Conservation (phyloP, 1,284 basidiomycete species). For the Fistulinella staudtii region DNA sequence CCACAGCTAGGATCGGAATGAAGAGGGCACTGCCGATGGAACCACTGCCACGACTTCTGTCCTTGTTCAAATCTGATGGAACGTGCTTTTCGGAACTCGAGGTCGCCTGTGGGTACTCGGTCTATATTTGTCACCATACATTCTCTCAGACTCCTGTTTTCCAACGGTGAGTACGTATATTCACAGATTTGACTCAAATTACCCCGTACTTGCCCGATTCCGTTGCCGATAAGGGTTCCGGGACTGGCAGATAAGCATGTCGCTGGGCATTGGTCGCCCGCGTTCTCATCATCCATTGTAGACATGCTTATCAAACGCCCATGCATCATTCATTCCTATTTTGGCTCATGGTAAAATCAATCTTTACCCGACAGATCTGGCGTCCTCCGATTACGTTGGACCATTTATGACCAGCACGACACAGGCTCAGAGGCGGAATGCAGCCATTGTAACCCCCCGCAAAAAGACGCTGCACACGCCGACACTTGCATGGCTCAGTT, state of each 20-base stretch:
- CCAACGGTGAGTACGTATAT: not conserved
- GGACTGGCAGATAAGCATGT: not conserved
- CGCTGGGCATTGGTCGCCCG: not conserved
- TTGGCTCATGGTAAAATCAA: not conserved
- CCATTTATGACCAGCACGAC: slow-evolving; percentile 19
- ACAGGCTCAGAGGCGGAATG: not conserved
- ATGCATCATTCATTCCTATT: not conserved
- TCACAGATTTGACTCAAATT: not conserved
- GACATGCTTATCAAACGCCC: slow-evolving; percentile 22
- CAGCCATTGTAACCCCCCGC: not conserved
- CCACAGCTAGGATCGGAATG: no score
- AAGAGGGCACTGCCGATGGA: no score
- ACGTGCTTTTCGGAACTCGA: no score
- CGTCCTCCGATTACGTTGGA: not conserved
- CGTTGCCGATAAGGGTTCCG: not conserved
- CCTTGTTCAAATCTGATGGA: no score
- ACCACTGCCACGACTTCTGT: no score
- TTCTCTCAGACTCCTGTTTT: not conserved
- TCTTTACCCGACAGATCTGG: slow-evolving; percentile 6
- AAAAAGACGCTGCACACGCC: not conserved
- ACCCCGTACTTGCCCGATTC: no score
- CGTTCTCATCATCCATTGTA: not conserved
- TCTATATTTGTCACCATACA: not conserved
- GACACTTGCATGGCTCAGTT: slow-evolving; percentile 12
- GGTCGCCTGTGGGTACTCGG: no score